A percentile compares a stretch with the other conserved stretches of the same genome.
Evolutionary conservation across 2,329 filamentous ascomycete species (phyloP).

Genomic region (Diaporthe vexans): DNA sequence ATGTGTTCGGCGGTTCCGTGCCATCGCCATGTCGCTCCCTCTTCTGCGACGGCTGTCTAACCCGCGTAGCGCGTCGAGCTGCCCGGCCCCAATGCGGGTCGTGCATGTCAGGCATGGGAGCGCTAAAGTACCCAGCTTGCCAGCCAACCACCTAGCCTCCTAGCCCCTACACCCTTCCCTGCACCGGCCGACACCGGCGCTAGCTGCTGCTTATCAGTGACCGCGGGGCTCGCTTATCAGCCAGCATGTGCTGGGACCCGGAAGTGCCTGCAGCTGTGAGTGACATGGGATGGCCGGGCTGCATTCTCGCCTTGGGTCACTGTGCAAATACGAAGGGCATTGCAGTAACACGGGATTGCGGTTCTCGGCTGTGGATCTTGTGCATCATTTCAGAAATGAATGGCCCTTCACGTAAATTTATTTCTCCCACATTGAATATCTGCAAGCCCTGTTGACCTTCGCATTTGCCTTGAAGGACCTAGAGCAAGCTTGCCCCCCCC

Average conservation of each 20-base stretch:
- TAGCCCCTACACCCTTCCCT: background rate
- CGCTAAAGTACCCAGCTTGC: background rate
- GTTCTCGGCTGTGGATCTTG: slow-evolving; percentile 3
- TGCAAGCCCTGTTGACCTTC: background rate
- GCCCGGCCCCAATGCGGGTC: slow-evolving; percentile 1
- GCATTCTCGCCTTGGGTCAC: background rate
- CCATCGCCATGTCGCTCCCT: background rate
- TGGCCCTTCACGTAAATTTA: background rate
- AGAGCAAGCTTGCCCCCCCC: no score
- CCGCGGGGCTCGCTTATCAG: slow-evolving; percentile 40
- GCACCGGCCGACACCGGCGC: slow-evolving; percentile 19
- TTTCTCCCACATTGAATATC: background rate
- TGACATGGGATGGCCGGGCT: slow-evolving; percentile 8
- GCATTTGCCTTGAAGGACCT: background rate
- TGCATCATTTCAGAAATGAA: background rate
- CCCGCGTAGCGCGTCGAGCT: slow-evolving; percentile 26
- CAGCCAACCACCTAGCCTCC: background rate
- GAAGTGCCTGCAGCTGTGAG: slow-evolving; percentile 36
- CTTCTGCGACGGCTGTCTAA: background rate
- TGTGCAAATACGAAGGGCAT: background rate
- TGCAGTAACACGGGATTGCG: background rate
- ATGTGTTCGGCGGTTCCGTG: no score
- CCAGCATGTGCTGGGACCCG: background rate
- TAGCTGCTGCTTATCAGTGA: slow-evolving; percentile 33
- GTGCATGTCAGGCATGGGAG: slow-evolving; percentile 3